Evolutionary conservation across 1,139 yeast species (phyloP).

Genomic region (Sugiyamaella pinicola): DNA sequence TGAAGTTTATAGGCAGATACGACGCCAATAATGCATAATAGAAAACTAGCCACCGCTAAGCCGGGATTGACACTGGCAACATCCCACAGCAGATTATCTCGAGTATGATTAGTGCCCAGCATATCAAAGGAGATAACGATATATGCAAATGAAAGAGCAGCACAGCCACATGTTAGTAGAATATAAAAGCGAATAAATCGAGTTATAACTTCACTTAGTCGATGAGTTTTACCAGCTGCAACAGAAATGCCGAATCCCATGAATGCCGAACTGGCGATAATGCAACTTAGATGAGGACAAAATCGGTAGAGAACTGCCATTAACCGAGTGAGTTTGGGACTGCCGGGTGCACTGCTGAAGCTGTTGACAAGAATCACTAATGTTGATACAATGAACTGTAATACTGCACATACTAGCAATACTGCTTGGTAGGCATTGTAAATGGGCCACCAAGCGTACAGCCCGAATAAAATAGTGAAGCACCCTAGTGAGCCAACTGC

Average conservation of each 20-base stretch:
- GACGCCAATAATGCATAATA: slow-evolving; percentile 30
- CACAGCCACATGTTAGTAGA: slow-evolving; percentile 25
- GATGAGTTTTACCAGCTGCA: slow-evolving; percentile 34
- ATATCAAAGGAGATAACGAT: slow-evolving; percentile 29
- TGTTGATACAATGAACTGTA: slow-evolving; percentile 33
- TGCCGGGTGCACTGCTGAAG: background rate
- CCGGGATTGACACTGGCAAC: slow-evolving; percentile 35
- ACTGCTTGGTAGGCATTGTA: slow-evolving; percentile 34
- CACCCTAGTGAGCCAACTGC: slow-evolving; percentile 24
- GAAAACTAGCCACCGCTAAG: slow-evolving; percentile 32
- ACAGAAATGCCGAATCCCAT: slow-evolving; percentile 35
- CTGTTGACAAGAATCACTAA: slow-evolving; percentile 27
- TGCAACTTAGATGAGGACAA: slow-evolving; percentile 31
- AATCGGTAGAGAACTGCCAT: slow-evolving; percentile 23
- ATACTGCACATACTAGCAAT: slow-evolving; percentile 31
- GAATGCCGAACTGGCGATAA: slow-evolving; percentile 31
- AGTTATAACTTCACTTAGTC: slow-evolving; percentile 33
- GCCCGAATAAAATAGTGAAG: slow-evolving; percentile 27
- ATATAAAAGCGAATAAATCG: slow-evolving; percentile 32
- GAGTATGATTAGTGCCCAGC: slow-evolving; percentile 12
- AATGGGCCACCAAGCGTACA: slow-evolving; percentile 33
- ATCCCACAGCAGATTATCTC: slow-evolving; percentile 12
- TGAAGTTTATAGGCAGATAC: slow-evolving; percentile 31
- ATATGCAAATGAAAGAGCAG: slow-evolving; percentile 31
- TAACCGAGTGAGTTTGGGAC: slow-evolving; percentile 4